phyloP scores from a whole-genome alignment of 164 flowering plant species.

The Chimonanthus salicifolius region DNA sequence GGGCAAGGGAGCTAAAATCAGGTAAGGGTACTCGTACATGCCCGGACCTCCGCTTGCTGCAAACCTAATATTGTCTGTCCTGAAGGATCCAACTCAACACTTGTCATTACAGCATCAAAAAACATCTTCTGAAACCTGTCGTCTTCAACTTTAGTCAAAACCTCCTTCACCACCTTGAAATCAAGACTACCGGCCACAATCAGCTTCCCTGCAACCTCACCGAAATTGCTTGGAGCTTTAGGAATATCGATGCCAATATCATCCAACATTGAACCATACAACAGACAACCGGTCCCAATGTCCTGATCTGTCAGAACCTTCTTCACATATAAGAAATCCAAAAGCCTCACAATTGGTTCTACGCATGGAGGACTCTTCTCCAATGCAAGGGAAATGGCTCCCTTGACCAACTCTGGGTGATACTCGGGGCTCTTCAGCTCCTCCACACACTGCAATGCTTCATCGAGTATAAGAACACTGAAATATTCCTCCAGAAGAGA shows the following conservation, averaged over 20 bases:
- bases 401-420: slow-evolving; percentile 72
- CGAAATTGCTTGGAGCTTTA: slow-evolving; percentile 78
- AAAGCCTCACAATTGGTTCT: slow-evolving; percentile 54
- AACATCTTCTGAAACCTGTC: slow-evolving; percentile 38
- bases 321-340: slow-evolving; percentile 45
- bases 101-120: slow-evolving; percentile 38
- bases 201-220: slow-evolving; percentile 62
- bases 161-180: slow-evolving; percentile 58
- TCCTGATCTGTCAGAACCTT: slow-evolving; percentile 52
- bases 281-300: slow-evolving; percentile 56
- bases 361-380: slow-evolving; percentile 70
- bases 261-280: slow-evolving; percentile 60
- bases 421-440: slow-evolving; percentile 73
- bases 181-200: slow-evolving; percentile 48
- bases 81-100: slow-evolving; percentile 29
- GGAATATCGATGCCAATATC: slow-evolving; percentile 85
- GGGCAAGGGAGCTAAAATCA: background rate
- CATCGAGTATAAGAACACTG: slow-evolving; percentile 51
- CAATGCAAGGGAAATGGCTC: slow-evolving; percentile 59
- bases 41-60: slow-evolving; percentile 51
- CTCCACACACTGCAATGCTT: slow-evolving; percentile 79
- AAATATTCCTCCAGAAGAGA: slow-evolving; percentile 86
- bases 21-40: slow-evolving; percentile 45
- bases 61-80: slow-evolving; percentile 48
- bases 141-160: slow-evolving; percentile 56